Evolutionary conservation across 805 yeast species (phyloP).

Genomic region (Metschnikowia shivogae): DNA sequence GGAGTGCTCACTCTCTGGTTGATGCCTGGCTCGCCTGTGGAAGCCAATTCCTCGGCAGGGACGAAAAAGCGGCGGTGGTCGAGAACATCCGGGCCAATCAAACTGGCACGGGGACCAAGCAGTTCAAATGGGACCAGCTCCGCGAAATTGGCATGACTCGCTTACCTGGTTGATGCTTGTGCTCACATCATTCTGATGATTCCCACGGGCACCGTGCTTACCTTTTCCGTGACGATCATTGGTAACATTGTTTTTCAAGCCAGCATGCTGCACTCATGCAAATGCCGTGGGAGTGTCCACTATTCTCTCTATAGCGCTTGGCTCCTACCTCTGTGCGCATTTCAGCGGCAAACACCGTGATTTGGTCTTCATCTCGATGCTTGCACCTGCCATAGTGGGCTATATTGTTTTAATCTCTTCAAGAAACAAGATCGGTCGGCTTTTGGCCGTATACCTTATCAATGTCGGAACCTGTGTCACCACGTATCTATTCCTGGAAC

Average conservation of each 20-base stretch:
- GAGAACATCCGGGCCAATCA: slow-evolving; percentile 46
- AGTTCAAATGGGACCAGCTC: slow-evolving; percentile 43
- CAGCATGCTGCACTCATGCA: slow-evolving; percentile 47
- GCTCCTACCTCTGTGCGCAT: slow-evolving; percentile 29
- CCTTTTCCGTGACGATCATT: slow-evolving; percentile 52
- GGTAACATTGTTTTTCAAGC: slow-evolving; percentile 43
- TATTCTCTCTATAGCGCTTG: slow-evolving; percentile 27
- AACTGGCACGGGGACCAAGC: slow-evolving; percentile 49
- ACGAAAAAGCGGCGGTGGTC: slow-evolving; percentile 40
- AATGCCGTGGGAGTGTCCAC: slow-evolving; percentile 49
- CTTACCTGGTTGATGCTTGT: slow-evolving; percentile 48
- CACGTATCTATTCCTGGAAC: slow-evolving; percentile 57
- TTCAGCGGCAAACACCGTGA: slow-evolving; percentile 23
- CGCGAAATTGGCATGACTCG: slow-evolving; percentile 45
- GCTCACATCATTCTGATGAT: slow-evolving; percentile 44
- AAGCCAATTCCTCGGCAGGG: slow-evolving; percentile 34
- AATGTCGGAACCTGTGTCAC: slow-evolving; percentile 56
- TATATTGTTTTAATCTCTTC: slow-evolving; percentile 40
- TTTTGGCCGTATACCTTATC: slow-evolving; percentile 46
- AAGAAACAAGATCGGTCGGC: slow-evolving; percentile 38
- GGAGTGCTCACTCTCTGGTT: slow-evolving; percentile 42
- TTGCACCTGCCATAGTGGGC: slow-evolving; percentile 33
- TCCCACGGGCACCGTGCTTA: slow-evolving; percentile 49
- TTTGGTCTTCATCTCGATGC: slow-evolving; percentile 27
- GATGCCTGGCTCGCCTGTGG: slow-evolving; percentile 48